phyloP scores from a whole-genome alignment of 2,329 filamentous ascomycete species.

The Xylariaceae sp. region DNA sequence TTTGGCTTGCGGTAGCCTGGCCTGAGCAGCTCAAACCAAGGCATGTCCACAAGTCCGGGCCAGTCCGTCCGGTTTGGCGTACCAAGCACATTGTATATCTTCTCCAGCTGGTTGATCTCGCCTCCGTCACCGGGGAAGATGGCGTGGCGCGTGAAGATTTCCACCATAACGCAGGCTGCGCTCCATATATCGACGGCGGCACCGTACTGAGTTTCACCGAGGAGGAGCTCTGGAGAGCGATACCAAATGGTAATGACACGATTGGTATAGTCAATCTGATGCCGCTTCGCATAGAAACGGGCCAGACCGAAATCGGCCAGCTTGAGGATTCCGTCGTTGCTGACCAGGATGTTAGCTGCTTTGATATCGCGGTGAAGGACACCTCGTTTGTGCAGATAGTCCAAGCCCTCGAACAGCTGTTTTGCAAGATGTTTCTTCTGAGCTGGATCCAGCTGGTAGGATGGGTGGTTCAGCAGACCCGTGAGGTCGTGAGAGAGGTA shows the following conservation, averaged over 20 bases:
- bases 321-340: conserved; percentile 80
- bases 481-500: conserved; percentile 95
- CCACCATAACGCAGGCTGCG: conserved; percentile 90
- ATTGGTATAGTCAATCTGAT: conserved; percentile 93
- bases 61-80: conserved; percentile 80
- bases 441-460: conserved; percentile 72
- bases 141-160: conserved; percentile 89
- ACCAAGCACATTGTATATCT: conserved; percentile 88
- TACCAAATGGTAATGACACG: conserved; percentile 99
- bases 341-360: conserved; percentile 93
- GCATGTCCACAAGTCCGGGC: conserved; percentile 87
- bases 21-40: conserved; percentile 90
- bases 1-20: conserved; percentile 66
- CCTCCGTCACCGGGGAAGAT: conserved; percentile 94
- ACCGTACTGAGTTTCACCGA: conserved; percentile 85
- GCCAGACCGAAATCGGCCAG: conserved; percentile 94
- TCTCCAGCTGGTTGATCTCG: conserved; percentile 93
- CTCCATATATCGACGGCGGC: conserved; percentile 94
- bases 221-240: conserved; percentile 77
- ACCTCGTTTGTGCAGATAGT: conserved; percentile 88
- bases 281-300: conserved; percentile 89
- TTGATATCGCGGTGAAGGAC: conserved; percentile 97
- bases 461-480: conserved; percentile 87
- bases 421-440: conserved; percentile 91
- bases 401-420: conserved; percentile 87